Percentiles rank a stretch among this genome's conserved stretches.
Evolutionary conservation across 306 rosid genomes (phyloP).

Genomic region (Vicia sativa): DNA sequence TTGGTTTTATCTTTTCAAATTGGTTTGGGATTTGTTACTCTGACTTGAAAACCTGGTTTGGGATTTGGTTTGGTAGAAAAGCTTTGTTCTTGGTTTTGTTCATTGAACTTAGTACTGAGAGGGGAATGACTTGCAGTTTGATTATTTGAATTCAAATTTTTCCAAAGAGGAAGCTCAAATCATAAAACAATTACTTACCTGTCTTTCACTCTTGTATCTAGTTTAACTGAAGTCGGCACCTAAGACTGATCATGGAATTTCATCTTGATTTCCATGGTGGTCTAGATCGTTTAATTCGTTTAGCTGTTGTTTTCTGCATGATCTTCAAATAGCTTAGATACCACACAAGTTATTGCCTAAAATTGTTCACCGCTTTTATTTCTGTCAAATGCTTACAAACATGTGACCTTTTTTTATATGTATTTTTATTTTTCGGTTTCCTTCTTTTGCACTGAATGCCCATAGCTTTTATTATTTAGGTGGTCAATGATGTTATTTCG

Average conservation of each 20-base stretch:
- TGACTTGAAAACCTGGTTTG: slow-evolving; percentile 13
- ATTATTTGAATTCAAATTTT: slow-evolving; percentile 17
- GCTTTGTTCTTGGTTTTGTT: slow-evolving; percentile 4
- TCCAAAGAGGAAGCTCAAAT: slow-evolving; percentile 10
- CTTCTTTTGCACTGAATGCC: slow-evolving; percentile 24
- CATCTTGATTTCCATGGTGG: slow-evolving; percentile 9
- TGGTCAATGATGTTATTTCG: slow-evolving; percentile 64
- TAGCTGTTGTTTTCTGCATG: background rate
- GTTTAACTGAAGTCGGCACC: slow-evolving; percentile 24
- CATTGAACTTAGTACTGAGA: slow-evolving; percentile 9
- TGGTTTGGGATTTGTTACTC: slow-evolving; percentile 14
- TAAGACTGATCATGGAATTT: slow-evolving; percentile 8
- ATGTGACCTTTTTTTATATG: background rate
- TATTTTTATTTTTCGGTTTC: background rate
- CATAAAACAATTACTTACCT: slow-evolving; percentile 9
- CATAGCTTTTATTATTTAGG: slow-evolving; percentile 49
- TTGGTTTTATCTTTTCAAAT: slow-evolving; percentile 24
- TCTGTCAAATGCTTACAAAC: slow-evolving; percentile 18
- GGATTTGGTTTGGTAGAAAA: background rate
- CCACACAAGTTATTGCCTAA: background rate
- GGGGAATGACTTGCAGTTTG: slow-evolving; percentile 25
- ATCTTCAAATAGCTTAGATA: slow-evolving; percentile 21
- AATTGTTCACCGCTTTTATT: slow-evolving; percentile 13
- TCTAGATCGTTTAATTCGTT: slow-evolving; percentile 8
- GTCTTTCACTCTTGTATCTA: slow-evolving; percentile 10